Evolutionary conservation across 768 basidiomycete genomes (phyloP), one percentile per base, ranked within the genome.

Genomic region (Boletus subparvulus): DNA sequence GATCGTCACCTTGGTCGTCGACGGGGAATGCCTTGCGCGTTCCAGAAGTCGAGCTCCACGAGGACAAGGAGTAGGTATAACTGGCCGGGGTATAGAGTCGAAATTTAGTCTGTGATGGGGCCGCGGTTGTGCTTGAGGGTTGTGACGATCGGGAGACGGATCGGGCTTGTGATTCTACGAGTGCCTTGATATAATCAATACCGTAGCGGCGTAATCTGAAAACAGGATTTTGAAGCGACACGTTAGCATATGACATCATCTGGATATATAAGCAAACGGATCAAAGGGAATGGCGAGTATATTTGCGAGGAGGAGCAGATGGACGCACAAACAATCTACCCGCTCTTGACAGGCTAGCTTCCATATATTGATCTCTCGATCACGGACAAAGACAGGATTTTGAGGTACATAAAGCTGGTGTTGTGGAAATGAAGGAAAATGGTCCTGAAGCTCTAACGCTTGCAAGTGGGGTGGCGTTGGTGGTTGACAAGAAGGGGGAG

Each of bases 321-420:
- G 59, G 26, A 69, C 70, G 61, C 43, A 71, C 70, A 71, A 47
- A 58, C 58, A 71, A 51, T 71, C 70, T 57, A 71, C 70, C 43
- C 70, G 68, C 58, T 71, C 70, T 58, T 73, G 70, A 48, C 70
- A 71, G 14, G 70, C 70, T 16, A 71, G 60, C 57, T 71, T 71
- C 70, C 70, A 71, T 49, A 71, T 71, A 52, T 71, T 71, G 61
- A 73, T 65, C 44, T 71, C 70, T 21, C 70, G 62, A 63, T 73
- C 71, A 28, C 70, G 71, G 52, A 63, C 66, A 47, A 68, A 61
- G 30, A 61, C 61, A 17, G 71, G 71, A 47, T 56, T 55, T 16
- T 64, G 68, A 19, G 66, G 64, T 53, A 68, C 64, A 61, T 70
- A 70, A 41, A 69, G 60, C 11, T 63, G 68, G 12, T 59, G 62